Conservation (phyloP, 139 green algal species). For the Pseudopediastrum boryanum region DNA sequence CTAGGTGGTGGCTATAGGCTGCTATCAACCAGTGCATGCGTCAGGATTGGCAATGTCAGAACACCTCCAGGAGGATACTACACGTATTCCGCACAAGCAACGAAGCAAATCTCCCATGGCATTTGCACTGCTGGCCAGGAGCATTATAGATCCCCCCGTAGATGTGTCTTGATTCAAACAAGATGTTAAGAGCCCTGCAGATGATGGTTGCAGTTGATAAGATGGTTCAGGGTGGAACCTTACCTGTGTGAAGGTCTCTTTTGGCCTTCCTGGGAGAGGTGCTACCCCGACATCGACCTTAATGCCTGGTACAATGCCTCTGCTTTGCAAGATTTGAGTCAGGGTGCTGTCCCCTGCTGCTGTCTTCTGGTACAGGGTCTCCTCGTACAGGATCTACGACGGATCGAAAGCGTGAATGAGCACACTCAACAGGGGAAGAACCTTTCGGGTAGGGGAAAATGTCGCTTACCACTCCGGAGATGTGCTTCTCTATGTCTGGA, state of each 20-base stretch:
- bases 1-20: no score
- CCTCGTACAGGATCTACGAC: constrained; percentile 90
- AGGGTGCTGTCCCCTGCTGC: constrained; percentile 65
- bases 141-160: constrained; percentile 29
- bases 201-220: neutral
- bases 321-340: constrained; percentile 64
- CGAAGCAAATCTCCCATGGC: neutral
- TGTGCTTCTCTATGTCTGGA: constrained; percentile 79
- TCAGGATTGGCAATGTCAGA: no score
- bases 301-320: constrained; percentile 85
- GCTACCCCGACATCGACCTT: constrained; percentile 80
- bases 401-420: neutral
- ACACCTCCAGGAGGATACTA: no score
- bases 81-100: no score
- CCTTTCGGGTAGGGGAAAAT: neutral
- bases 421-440: neutral
- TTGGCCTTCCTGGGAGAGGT: neutral
- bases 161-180: constrained; percentile 3
- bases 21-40: no score
- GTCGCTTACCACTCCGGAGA: constrained; percentile 44
- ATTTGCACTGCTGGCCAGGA: constrained; percentile 22
- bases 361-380: constrained; percentile 84
- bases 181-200: no score
- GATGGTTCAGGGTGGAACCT: neutral
- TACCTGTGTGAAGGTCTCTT: constrained; percentile 13